A percentile compares a stretch with the other conserved stretches of the same genome.
phyloP scores from a whole-genome alignment of 805 yeast species.

The Saturnispora gosingensis region DNA sequence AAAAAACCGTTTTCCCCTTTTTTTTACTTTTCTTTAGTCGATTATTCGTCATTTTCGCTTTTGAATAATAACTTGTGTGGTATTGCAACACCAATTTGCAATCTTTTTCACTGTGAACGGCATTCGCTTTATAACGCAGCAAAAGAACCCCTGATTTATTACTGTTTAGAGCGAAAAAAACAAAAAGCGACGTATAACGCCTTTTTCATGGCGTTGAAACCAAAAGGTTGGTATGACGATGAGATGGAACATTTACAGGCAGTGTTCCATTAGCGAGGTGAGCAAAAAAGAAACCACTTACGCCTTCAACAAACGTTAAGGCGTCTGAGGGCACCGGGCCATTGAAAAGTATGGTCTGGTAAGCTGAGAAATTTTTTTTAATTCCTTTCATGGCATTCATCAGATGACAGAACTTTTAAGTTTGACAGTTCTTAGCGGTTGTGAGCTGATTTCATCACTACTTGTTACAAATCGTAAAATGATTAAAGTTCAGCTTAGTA shows the following conservation, averaged over 20 bases:
- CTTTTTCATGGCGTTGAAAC: neutral
- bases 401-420: neutral
- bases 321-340: neutral
- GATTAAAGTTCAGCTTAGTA: neutral
- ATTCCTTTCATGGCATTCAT: neutral
- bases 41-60: neutral
- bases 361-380: neutral
- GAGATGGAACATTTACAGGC: neutral
- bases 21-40: neutral
- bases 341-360: neutral
- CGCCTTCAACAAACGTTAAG: no score
- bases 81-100: neutral
- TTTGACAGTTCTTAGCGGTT: neutral
- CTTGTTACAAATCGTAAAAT: neutral
- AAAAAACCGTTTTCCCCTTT: neutral
- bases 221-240: neutral
- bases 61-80: neutral
- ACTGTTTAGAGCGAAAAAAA: neutral
- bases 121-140: neutral
- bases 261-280: neutral
- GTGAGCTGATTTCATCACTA: neutral
- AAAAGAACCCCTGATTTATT: neutral
- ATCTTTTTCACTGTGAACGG: neutral
- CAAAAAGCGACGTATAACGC: neutral
- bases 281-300: no score